Conservation (phyloP, 2,329 filamentous ascomycete species). For the Xylariaceae sp. region DNA sequence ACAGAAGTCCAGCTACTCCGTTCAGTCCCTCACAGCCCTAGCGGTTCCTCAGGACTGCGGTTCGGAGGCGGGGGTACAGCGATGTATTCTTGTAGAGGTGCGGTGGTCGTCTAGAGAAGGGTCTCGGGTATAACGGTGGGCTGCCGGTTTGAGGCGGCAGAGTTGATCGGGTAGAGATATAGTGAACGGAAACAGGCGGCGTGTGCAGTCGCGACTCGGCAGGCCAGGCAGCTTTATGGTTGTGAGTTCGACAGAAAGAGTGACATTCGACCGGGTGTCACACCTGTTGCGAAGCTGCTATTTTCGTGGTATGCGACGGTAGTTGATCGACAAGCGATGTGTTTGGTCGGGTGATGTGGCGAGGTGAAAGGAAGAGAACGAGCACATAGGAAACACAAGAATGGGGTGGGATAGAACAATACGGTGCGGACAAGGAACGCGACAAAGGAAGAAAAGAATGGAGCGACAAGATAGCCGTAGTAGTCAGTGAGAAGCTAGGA, state of each 20-base stretch:
- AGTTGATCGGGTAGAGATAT: not conserved
- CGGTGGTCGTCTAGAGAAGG: conserved; percentile 15
- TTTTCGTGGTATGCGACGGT: conserved; percentile 6
- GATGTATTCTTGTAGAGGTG: conserved; percentile 20
- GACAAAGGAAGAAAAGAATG: conserved; percentile 12
- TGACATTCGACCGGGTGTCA: conserved; percentile 6
- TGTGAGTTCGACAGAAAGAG: conserved; percentile 6
- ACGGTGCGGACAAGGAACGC: conserved; percentile 8
- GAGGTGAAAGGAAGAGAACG: not conserved
- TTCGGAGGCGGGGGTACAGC: conserved; percentile 12
- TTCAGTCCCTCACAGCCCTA: conserved; percentile 10
- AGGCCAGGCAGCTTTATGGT: not conserved
- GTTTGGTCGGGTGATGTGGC: not conserved
- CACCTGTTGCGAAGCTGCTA: not conserved
- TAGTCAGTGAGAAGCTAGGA: conserved; percentile 14
- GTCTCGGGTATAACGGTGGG: conserved; percentile 21
- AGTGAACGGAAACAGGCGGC: not conserved
- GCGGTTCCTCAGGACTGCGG: conserved; percentile 9
- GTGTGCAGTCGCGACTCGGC: not conserved
- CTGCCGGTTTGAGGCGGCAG: conserved; percentile 11
- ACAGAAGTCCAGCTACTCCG: conserved; percentile 12
- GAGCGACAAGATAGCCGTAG: conserved; percentile 15
- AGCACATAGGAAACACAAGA: conserved; percentile 7
- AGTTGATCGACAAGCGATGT: not conserved
- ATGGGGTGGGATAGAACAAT: conserved; percentile 4